These are phyloP conservation scores for Cantharellus cinnabarinus DNA, from an alignment of 768 basidiomycete genomes.

Conservation along the genomic window DNA sequence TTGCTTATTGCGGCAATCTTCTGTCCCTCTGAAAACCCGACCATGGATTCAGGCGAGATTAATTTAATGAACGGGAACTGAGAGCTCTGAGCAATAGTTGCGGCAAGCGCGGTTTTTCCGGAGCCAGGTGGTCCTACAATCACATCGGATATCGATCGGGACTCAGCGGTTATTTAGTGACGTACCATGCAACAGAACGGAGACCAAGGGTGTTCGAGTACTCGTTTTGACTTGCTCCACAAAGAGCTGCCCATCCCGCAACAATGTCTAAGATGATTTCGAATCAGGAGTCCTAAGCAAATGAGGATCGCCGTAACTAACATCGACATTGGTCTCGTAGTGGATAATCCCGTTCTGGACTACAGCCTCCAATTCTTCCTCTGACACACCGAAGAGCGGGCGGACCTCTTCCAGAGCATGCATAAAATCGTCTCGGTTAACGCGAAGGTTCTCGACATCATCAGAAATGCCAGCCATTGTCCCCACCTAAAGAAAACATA, in stretches of 20 bases:
- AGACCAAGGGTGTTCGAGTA: slow-evolving; percentile 78
- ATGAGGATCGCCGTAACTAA: slow-evolving; percentile 21
- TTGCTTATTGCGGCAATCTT: slow-evolving; percentile 85
- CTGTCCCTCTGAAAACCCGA: slow-evolving; percentile 80
- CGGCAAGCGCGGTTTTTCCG: slow-evolving; percentile 89
- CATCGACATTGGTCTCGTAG: slow-evolving; percentile 54
- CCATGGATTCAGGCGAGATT: slow-evolving; percentile 90
- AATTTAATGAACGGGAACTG: slow-evolving; percentile 96
- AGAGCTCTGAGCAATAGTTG: slow-evolving; percentile 84
- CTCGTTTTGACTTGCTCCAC: slow-evolving; percentile 89
- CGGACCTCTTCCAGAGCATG: slow-evolving; percentile 85
- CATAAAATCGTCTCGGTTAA: slow-evolving; percentile 72
- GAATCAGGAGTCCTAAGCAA: background rate
- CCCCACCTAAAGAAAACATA: slow-evolving; percentile 34
- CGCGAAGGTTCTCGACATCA: slow-evolving; percentile 82
- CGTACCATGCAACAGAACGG: slow-evolving; percentile 58
- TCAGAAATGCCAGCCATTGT: slow-evolving; percentile 93
- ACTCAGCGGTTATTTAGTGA: background rate
- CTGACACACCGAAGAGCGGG: slow-evolving; percentile 92
- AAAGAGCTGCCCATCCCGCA: slow-evolving; percentile 70
- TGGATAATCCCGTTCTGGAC: slow-evolving; percentile 95
- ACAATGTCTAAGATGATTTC: slow-evolving; percentile 39
- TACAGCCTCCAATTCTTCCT: slow-evolving; percentile 83
- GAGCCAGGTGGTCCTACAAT: slow-evolving; percentile 53
- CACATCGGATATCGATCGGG: background rate